Conservation (phyloP, 1,284 basidiomycete genomes). For the Microbotryum scabiosae region DNA sequence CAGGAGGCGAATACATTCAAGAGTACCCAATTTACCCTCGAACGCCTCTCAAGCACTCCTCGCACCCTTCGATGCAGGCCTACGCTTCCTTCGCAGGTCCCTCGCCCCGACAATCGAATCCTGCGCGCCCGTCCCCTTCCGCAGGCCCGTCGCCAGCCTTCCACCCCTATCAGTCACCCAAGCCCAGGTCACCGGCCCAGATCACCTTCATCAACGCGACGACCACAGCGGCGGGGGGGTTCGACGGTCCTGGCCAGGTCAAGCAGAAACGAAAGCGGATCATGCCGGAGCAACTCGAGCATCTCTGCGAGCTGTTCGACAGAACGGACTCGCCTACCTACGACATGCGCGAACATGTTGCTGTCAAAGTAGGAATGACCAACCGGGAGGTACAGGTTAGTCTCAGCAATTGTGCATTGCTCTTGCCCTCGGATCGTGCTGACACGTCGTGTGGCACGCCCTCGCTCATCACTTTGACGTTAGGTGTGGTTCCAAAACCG, state of each 20-base stretch:
- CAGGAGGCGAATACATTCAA: background rate
- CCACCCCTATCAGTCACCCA: constrained; percentile 14
- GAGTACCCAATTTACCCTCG: background rate
- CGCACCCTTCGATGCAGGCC: background rate
- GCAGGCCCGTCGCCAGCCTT: background rate
- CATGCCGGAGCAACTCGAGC: constrained; percentile 29
- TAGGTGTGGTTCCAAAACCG: constrained; percentile 38
- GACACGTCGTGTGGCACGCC: background rate
- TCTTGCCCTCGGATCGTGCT: background rate
- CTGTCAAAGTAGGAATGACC: constrained; percentile 29
- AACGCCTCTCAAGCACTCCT: background rate
- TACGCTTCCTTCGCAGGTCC: no score
- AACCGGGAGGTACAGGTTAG: constrained; percentile 35
- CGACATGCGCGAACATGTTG: constrained; percentile 30
- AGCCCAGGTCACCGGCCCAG: background rate
- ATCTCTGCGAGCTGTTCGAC: constrained; percentile 28
- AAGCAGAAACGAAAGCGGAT: constrained; percentile 35
- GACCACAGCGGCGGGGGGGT: background rate
- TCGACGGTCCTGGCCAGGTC: background rate
- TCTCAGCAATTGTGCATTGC: background rate
- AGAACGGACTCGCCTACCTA: constrained; percentile 33
- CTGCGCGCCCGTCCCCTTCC: background rate
- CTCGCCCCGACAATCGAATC: no score
- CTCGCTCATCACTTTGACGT: background rate
- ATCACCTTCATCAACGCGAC: constrained; percentile 18